Evolutionary conservation across 108 stramenopile genomes (phyloP).

Genomic region (Hondaea fermentalgiana): DNA sequence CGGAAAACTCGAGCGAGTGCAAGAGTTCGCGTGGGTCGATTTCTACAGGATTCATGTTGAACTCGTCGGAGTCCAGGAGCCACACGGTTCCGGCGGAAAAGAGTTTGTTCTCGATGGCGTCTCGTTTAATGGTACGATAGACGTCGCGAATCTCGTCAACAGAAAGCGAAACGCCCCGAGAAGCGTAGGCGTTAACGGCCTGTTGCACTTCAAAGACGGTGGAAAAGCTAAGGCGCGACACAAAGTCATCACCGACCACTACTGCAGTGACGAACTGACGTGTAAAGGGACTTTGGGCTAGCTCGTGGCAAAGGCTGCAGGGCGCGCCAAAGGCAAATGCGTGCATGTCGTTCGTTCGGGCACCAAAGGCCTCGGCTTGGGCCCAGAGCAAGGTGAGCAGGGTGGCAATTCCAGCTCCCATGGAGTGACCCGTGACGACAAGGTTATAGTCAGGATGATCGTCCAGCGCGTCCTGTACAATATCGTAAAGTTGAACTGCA

Average conservation of each 20-base stretch:
- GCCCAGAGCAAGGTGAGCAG: neutral
- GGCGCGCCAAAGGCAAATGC: conserved; percentile 4
- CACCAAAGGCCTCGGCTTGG: neutral
- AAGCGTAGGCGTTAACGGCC: neutral
- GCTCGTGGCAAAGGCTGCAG: conserved; percentile 7
- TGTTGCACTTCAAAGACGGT: neutral
- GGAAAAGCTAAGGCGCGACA: neutral
- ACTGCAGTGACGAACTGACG: neutral
- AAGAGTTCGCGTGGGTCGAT: conserved; percentile 10
- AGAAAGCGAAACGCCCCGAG: neutral
- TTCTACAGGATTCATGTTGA: neutral
- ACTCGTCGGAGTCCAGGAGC: conserved; percentile 1
- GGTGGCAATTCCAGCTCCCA: neutral
- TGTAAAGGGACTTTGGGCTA: neutral
- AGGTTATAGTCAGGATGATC: neutral
- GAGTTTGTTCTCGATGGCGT: neutral
- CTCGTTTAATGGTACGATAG: neutral
- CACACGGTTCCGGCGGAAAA: neutral
- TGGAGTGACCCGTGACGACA: neutral
- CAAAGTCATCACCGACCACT: conserved; percentile 6
- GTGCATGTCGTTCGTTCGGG: neutral
- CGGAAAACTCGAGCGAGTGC: conserved; percentile 4
- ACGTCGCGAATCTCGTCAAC: neutral
- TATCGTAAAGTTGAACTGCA: neutral
- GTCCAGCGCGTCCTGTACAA: neutral